Conservation (phyloP, 768 basidiomycete genomes). For the Amanita jacksonii region DNA sequence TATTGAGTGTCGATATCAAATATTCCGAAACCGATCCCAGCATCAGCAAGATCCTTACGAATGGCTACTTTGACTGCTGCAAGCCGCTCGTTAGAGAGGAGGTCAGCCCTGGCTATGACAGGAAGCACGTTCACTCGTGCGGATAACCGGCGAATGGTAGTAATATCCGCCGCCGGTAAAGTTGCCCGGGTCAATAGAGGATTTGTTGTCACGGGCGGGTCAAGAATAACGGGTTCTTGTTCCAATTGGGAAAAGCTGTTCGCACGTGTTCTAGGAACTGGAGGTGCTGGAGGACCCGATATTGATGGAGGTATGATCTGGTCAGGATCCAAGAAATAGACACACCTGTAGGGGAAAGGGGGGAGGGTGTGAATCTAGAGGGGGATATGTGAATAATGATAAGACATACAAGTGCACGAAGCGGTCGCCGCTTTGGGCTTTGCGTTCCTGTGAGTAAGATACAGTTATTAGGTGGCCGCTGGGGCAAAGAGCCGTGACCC, state of each 20-base stretch:
- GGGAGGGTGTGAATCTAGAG: constrained; percentile 12
- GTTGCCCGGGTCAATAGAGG: constrained; percentile 59
- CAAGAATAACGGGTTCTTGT: constrained; percentile 68
- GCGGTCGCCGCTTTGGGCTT: constrained; percentile 58
- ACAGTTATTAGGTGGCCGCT: background rate
- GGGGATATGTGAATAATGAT: constrained; percentile 12
- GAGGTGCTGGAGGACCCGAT: constrained; percentile 55
- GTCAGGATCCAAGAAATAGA: constrained; percentile 85
- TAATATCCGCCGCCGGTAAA: constrained; percentile 62
- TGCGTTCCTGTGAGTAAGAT: constrained; percentile 52
- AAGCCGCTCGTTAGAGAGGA: constrained; percentile 73
- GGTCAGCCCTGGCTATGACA: constrained; percentile 74
- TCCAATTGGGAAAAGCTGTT: constrained; percentile 67
- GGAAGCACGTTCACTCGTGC: constrained; percentile 82
- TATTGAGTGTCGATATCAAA: constrained; percentile 67
- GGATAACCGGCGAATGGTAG: constrained; percentile 70
- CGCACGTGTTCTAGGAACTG: constrained; percentile 57
- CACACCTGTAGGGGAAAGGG: constrained; percentile 41
- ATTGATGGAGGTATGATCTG: constrained; percentile 64
- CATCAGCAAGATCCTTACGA: constrained; percentile 71
- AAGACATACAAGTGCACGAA: constrained; percentile 70
- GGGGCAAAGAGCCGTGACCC: constrained; percentile 13
- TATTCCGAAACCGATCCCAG: constrained; percentile 84
- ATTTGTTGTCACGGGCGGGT: constrained; percentile 69
- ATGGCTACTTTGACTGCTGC: constrained; percentile 73